Evolutionary conservation across 768 basidiomycete species (phyloP), one percentile per base, ranked within the genome.

Genomic region (Trametes gibbosa): DNA sequence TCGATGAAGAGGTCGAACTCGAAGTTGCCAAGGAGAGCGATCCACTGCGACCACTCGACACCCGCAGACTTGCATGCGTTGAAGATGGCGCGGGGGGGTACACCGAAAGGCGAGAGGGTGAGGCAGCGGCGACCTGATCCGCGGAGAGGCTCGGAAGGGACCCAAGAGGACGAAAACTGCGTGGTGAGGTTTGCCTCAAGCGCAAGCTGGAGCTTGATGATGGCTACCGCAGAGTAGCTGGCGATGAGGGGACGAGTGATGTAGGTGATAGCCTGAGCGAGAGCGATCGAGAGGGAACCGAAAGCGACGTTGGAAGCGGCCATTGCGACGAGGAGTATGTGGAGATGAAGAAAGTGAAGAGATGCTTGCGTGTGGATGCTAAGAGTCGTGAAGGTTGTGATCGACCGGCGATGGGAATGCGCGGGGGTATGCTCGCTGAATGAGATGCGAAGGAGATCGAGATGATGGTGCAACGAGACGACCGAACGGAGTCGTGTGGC

Each of bases 21-120:
- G 57, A 76, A 73, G 63, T 82, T 79, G 12, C 90, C 89, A 46
- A 92, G 81, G 58, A 81, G 76, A 46, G 78, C 65, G 53, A 90
- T 88, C 90, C 90, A 92, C 69, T 89, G 84, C 58, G 85, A 84
- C 90, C 90, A 92, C 66, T 89, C 86, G 32, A 92, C 79, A 58
- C 83, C 83, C 39, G 86, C 77, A 23, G 84, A 77, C 54, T 85
- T 75, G 72, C 90, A 91, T 14, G 89, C 86, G 53, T 82, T 74
- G 74, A 90, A 84, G 66, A 92, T 77, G 65, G 83, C 76, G 40
- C 85, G 84, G 43, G 90, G 89, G 23, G 90, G 90, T 2, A 84
- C 79, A 65, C 83, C 82, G 61, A 73, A 68, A 12, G 88, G 88
- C 5, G 89, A 86, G 54, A 92, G 79, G 53, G 86, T 80, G 65